Evolutionary conservation across 257 asterid genomes (phyloP).

Genomic region (Lycium ferocissimum): DNA sequence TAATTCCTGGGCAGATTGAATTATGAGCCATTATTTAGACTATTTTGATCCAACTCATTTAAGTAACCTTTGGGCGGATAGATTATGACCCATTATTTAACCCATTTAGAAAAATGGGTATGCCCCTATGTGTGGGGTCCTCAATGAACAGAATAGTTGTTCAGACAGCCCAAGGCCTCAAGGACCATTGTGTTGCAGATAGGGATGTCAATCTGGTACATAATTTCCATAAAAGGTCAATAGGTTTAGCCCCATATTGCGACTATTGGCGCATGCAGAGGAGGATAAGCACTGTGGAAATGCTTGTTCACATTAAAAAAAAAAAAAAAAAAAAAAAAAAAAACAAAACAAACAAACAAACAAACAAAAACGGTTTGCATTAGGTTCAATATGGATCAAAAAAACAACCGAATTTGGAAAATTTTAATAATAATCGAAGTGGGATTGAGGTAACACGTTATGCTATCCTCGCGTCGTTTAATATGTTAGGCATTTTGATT

Average conservation of each 20-base stretch:
- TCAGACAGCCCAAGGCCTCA: constrained; percentile 18
- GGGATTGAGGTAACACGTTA: constrained; percentile 53
- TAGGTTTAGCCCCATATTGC: constrained; percentile 63
- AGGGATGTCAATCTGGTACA: constrained; percentile 56
- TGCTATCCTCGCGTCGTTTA: constrained; percentile 60
- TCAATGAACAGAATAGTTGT: too few species aligned
- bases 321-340: too few species aligned
- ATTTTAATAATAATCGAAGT: neutral
- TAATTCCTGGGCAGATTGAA: too few species aligned
- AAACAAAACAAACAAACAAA: too few species aligned
- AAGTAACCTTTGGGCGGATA: too few species aligned
- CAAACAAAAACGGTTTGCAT: neutral
- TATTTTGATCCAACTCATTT: too few species aligned
- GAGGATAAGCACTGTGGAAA: constrained; percentile 60
- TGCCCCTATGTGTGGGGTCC: too few species aligned
- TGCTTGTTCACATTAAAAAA: constrained; percentile 35
- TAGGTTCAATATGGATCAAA: constrained; percentile 48
- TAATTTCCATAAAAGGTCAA: constrained; percentile 47
- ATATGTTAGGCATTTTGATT: constrained; percentile 64
- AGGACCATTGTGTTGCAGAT: constrained; percentile 54
- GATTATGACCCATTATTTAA: too few species aligned
- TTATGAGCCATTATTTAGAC: too few species aligned
- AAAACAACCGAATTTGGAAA: constrained; percentile 30
- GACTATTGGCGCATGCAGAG: constrained; percentile 60
- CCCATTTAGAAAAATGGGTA: too few species aligned